These are phyloP conservation scores for Globisporangium heterothallicum DNA, from an alignment of 352 stramenopile species.

Conservation along the genomic window DNA sequence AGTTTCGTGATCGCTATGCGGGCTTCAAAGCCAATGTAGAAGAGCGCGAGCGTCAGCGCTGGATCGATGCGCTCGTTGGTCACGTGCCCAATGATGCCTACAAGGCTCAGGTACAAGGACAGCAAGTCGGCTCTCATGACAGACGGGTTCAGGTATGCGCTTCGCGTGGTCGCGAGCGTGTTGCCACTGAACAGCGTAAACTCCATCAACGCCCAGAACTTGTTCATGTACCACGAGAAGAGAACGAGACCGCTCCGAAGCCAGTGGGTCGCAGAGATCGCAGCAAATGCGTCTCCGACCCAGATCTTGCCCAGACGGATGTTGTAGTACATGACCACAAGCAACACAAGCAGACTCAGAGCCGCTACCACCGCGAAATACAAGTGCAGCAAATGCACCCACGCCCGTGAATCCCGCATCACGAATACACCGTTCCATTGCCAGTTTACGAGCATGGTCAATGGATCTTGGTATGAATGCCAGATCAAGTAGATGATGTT, in stretches of 20 bases:
- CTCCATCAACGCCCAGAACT: conserved; percentile 33
- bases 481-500: conserved; percentile 21
- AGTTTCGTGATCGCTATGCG: conserved; percentile 6
- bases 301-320: conserved; percentile 24
- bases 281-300: conserved; percentile 29
- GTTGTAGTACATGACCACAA: conserved; percentile 29
- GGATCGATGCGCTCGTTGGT: conserved; percentile 22
- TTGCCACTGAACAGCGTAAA: conserved; percentile 36
- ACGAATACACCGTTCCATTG: conserved; percentile 21
- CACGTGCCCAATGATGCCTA: conserved; percentile 13
- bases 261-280: conserved; percentile 26
- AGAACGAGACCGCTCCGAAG: conserved; percentile 26
- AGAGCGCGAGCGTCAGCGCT: conserved; percentile 10
- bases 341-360: conserved; percentile 23
- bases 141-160: conserved; percentile 22
- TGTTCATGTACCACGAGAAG: conserved; percentile 35
- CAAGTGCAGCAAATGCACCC: conserved; percentile 36
- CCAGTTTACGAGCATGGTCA: conserved; percentile 18
- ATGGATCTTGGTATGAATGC: conserved; percentile 16
- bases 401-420: conserved; percentile 32
- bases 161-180: conserved; percentile 16
- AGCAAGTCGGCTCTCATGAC: conserved; percentile 32
- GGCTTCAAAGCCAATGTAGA: conserved; percentile 14
- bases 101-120: conserved; percentile 20
- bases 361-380: conserved; percentile 27